A percentile compares a stretch with the other conserved stretches of the same genome.
Evolutionary conservation across 768 basidiomycete species (phyloP).

Genomic region (Tricholoma bakamatsutake): DNA sequence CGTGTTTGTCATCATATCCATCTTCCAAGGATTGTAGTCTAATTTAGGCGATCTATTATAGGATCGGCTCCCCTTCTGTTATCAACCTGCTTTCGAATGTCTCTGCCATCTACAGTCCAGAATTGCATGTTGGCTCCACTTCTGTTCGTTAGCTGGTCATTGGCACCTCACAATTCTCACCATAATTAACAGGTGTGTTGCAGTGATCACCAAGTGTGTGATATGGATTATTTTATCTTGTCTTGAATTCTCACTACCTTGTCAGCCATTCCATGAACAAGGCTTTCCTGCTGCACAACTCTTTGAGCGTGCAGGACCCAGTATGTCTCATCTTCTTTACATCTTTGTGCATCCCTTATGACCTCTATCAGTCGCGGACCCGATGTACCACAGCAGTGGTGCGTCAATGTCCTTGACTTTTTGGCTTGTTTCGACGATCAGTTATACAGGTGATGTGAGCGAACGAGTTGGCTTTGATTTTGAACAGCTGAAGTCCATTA

Average conservation of each 20-base stretch:
- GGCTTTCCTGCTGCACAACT: slow-evolving; percentile 86
- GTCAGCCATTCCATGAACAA: slow-evolving; percentile 70
- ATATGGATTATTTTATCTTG: neutral
- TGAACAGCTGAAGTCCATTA: slow-evolving; percentile 74
- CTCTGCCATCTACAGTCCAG: slow-evolving; percentile 76
- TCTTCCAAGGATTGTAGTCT: neutral
- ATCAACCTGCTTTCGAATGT: slow-evolving; percentile 70
- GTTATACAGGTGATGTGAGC: slow-evolving; percentile 60
- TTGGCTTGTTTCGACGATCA: neutral
- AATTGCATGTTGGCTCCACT: slow-evolving; percentile 64
- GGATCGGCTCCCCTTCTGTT: slow-evolving; percentile 76
- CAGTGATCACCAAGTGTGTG: slow-evolving; percentile 77
- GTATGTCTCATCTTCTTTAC: slow-evolving; percentile 27
- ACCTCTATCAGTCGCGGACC: slow-evolving; percentile 59
- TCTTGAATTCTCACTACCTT: neutral
- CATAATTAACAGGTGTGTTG: slow-evolving; percentile 60
- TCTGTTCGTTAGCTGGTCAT: slow-evolving; percentile 32
- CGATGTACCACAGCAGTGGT: slow-evolving; percentile 87
- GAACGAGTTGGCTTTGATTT: slow-evolving; percentile 79
- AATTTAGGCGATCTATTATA: slow-evolving; percentile 22
- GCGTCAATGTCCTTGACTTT: slow-evolving; percentile 12
- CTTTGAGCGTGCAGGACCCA: slow-evolving; percentile 80
- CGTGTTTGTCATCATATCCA: slow-evolving; percentile 33
- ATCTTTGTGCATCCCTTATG: neutral
- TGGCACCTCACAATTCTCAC: neutral